Evolutionary conservation across 805 yeast species (phyloP).

Genomic region (Yarrowia divulgata): DNA sequence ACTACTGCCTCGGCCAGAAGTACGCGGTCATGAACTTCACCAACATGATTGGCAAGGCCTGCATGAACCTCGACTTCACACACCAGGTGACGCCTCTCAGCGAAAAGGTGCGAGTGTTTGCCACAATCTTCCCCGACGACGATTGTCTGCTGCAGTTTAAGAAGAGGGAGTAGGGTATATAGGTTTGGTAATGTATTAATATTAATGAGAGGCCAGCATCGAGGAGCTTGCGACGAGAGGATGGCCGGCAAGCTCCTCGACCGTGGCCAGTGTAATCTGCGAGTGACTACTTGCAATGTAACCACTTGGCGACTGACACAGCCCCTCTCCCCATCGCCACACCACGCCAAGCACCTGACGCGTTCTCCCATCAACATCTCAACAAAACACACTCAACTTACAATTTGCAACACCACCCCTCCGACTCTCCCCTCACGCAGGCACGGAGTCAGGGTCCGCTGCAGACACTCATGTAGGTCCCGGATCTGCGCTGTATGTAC

Average conservation of each 20-base stretch:
- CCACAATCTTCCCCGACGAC: conserved; percentile 97
- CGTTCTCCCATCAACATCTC: too few species aligned
- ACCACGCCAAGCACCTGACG: too few species aligned
- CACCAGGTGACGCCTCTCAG: conserved; percentile 84
- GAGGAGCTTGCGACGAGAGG: conserved; percentile 25
- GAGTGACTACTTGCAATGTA: too few species aligned
- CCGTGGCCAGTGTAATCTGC: too few species aligned
- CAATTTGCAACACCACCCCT: too few species aligned
- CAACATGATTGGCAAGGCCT: conserved; percentile 89
- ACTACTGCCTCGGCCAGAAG: conserved; percentile 92
- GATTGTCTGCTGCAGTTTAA: conserved; percentile 80
- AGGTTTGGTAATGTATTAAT: conserved; percentile 23
- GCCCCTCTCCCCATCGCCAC: too few species aligned
- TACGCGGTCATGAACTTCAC: conserved; percentile 92
- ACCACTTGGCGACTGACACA: too few species aligned
- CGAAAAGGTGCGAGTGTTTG: conserved; percentile 94
- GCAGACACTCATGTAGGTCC: background rate
- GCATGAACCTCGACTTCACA: conserved; percentile 76
- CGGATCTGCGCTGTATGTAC: too few species aligned
- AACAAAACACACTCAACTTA: too few species aligned
- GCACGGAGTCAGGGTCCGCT: background rate
- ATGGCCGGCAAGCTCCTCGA: too few species aligned
- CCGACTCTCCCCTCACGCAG: background rate
- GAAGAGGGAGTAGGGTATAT: conserved; percentile 31
- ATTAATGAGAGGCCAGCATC: background rate